Base-by-base conservation (phyloP, 306 rosid species). In the Vigna hirtella region DNA sequence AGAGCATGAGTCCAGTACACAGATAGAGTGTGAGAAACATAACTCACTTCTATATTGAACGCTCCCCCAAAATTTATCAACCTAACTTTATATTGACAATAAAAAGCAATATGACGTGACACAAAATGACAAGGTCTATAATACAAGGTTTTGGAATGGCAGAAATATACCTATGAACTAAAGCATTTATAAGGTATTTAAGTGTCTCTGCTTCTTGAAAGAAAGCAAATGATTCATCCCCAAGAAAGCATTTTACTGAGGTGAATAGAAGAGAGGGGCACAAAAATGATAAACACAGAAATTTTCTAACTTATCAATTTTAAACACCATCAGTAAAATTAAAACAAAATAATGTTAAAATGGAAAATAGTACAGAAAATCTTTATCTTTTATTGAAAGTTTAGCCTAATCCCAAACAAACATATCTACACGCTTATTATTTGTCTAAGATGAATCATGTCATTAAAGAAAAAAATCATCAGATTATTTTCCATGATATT, bases 381-480 rank as follows among this genome's bases (percentile, higher is more conserved):
- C 58, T 24, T 79, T 42, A 24, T 28, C 17, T 49, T 36, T 38
- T 5, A 71, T 38, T 43, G 14, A 2, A 9, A 9, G 14, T 43
- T 62, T 58, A 22, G 51, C 8, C 73, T 26, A 62, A 53, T 34
- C 42, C 40, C 14, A 40, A 72, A 72, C 36, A 52, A 63, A 50
- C 49, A 63, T 65, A 53, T 73, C 43, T 65, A 64, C 14, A 65
- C 62, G 45, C 45, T 18, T 10, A 59, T 16, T 78, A 14, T 17
- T 52, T 73, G 18, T 43, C 42, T 15, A 43, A 53, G 52, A 48
- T 36, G 36, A 65, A 64, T 20, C 68, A 17, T 52, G 51, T 43
- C 15, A 80, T 73, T 49, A 65, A 66, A 18, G 79, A 56, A 56
- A 43, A 20, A 80, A n/a, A 55, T 64, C 69, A 66, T 43, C 55